Base-by-base conservation (phyloP, 176 grass and related monocot species). In the Oryza coarctata region DNA sequence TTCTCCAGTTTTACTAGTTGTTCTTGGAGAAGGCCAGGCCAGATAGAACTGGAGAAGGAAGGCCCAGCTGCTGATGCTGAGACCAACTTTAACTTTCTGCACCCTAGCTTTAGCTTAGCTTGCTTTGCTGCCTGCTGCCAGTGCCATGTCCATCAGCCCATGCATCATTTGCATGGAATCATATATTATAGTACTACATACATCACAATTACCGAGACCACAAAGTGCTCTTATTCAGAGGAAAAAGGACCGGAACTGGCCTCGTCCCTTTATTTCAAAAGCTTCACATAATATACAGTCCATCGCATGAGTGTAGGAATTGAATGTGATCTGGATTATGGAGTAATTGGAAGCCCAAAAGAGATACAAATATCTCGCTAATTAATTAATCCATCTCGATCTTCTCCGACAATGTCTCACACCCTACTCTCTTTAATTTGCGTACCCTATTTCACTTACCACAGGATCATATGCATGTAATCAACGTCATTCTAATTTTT, bases 201-300 rank as follows among this genome's bases (percentile, higher is more conserved):
- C 74, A 86, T 68, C 88, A 74, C 88, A 90, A 79, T 79, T 86
- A 83, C 84, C 88, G 47, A 90, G 68, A 76, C 62, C 62, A 62
- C 74, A 85, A 81, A 82, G 45, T 47, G 70, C 33, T 28, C 36
- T 61, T 57, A 5, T 2, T 55, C 68, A 28, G 7, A 63, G 35
- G 58, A 57, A 82, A 82, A 82, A 82, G 26, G 78, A 10, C 55
- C 8, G 55, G 52, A 14, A 11, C 60, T 28, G 67, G 18, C 43
- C 60, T 79, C 76, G 60, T 36, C 34, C 65, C 83, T 66, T 89
- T 84, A 68, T 84, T 84, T 63, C 63, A 67, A 66, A 44, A 33
- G 22, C 35, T 2, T 33, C 32, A 33, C 1, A 33, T 33, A 33
- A 33, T 33, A 33, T 33, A 33, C 4, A 33, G 4, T 33, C 32